These are phyloP conservation scores for Voacanga thouarsii DNA, from an alignment of 257 asterid genomes.

Conservation along the genomic window DNA sequence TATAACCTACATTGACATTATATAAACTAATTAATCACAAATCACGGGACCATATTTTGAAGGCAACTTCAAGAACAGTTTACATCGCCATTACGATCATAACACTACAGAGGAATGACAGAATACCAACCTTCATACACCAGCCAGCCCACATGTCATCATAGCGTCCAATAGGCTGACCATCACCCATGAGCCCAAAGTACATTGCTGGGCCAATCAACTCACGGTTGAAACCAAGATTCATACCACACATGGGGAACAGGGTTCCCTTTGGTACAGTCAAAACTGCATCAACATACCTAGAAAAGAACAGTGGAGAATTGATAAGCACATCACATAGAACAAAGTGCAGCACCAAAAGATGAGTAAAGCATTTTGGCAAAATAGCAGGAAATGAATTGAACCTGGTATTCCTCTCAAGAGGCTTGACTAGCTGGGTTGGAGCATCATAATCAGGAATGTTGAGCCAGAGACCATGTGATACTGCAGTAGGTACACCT, in stretches of 20 bases:
- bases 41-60: neutral
- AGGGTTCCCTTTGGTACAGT: slow-evolving; percentile 67
- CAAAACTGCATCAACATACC: slow-evolving; percentile 65
- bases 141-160: slow-evolving; percentile 86
- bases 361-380: neutral
- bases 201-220: slow-evolving; percentile 73
- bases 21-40: neutral
- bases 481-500: slow-evolving; percentile 60
- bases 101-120: neutral
- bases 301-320: neutral
- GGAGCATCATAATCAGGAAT: slow-evolving; percentile 73
- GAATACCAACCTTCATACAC: slow-evolving; percentile 52
- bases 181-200: slow-evolving; percentile 77
- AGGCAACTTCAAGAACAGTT: neutral
- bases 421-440: slow-evolving; percentile 69
- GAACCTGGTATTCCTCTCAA: slow-evolving; percentile 55
- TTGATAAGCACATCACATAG: neutral
- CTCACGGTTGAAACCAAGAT: slow-evolving; percentile 55
- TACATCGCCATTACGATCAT: no score
- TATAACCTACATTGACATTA: slow-evolving; percentile 37
- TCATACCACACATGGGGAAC: slow-evolving; percentile 80
- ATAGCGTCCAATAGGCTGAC: slow-evolving; percentile 70
- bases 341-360: neutral
- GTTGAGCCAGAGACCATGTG: slow-evolving; percentile 71
- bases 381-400: neutral